Evolutionary conservation across 73 alveolate species (phyloP).

Genomic region (Paramecium pentaurelia): DNA sequence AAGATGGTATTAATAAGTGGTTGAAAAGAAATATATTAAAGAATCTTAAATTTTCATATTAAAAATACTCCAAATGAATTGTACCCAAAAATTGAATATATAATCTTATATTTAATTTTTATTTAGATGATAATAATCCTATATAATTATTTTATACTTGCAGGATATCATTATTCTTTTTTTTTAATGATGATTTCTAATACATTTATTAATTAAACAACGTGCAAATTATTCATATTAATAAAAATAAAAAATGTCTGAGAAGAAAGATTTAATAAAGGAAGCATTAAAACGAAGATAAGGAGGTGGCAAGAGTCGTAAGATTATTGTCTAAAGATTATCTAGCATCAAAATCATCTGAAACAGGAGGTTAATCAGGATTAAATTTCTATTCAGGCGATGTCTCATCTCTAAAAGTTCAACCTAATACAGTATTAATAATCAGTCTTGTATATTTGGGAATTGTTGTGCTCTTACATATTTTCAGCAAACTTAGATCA

Average conservation of each 20-base stretch:
- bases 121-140: background rate
- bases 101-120: background rate
- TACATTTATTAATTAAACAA: constrained; percentile 5
- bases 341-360: background rate
- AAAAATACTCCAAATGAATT: background rate
- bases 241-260: background rate
- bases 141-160: background rate
- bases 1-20: too few relatives aligned
- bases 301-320: constrained; percentile 51
- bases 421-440: constrained; percentile 39
- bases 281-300: background rate
- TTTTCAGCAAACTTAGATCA: constrained; percentile 14
- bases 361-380: background rate
- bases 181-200: background rate
- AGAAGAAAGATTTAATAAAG: background rate
- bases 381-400: constrained; percentile 72
- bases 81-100: background rate
- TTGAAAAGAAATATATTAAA: background rate
- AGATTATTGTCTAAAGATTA: background rate
- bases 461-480: constrained; percentile 29
- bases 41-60: background rate
- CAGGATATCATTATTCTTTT: background rate
- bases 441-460: constrained; percentile 46
- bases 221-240: background rate
- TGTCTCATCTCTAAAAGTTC: constrained; percentile 56